Conservation (phyloP, 2,329 filamentous ascomycete species). For the Dactylellina haptotyla region DNA sequence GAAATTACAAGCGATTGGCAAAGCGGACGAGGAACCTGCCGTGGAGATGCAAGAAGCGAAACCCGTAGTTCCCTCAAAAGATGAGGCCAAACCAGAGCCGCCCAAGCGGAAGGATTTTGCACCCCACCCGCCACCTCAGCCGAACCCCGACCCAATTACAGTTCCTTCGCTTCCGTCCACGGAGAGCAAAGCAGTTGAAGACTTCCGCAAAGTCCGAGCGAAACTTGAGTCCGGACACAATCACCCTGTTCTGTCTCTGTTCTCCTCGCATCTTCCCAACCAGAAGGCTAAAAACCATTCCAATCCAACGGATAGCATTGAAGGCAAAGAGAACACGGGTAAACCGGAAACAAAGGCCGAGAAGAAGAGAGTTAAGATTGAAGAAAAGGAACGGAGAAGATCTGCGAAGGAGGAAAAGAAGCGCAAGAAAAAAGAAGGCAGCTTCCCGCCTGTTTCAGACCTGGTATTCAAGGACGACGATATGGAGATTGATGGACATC, state of each 20-base stretch:
- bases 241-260: constrained; percentile 38
- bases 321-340: constrained; percentile 47
- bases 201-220: constrained; percentile 41
- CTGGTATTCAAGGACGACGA: constrained; percentile 52
- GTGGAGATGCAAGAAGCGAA: constrained; percentile 7
- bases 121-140: background rate
- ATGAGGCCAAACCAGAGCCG: constrained; percentile 16
- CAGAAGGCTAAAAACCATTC: constrained; percentile 33
- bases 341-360: constrained; percentile 38
- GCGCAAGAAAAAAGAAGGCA: constrained; percentile 50
- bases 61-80: constrained; percentile 41
- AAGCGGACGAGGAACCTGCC: background rate
- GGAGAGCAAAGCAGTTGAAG: constrained; percentile 40
- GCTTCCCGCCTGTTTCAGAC: constrained; percentile 44
- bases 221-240: constrained; percentile 45
- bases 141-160: background rate
- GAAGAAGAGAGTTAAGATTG: constrained; percentile 50
- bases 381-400: constrained; percentile 43
- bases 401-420: constrained; percentile 51
- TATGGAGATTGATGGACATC: constrained; percentile 40
- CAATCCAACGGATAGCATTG: constrained; percentile 18
- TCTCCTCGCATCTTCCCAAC: constrained; percentile 47
- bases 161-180: constrained; percentile 34
- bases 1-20: background rate
- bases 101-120: constrained; percentile 38